These are phyloP conservation scores for Crithidia sp. DNA, from an alignment of 208 protist species.

Conservation along the genomic window DNA sequence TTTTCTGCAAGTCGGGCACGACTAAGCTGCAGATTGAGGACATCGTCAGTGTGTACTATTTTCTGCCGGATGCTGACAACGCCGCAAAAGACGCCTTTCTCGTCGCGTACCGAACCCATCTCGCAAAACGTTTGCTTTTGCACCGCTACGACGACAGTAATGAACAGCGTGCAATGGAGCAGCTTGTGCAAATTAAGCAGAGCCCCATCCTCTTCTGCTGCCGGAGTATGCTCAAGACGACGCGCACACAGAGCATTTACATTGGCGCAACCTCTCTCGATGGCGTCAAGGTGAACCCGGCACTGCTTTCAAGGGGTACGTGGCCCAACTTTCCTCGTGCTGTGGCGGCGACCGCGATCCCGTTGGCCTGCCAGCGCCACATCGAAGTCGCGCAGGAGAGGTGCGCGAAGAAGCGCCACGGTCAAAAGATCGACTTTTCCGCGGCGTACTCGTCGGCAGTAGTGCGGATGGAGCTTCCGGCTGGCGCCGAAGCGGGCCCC, in stretches of 20 bases:
- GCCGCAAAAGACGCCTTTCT: constrained; percentile 51
- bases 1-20: constrained; percentile 9
- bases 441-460: constrained; percentile 34
- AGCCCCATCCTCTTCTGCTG: constrained; percentile 53
- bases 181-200: constrained; percentile 46
- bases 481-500: neutral
- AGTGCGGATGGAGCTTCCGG: constrained; percentile 25
- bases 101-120: constrained; percentile 32
- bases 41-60: constrained; percentile 52
- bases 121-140: constrained; percentile 45
- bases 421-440: constrained; percentile 37
- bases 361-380: neutral
- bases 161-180: constrained; percentile 41
- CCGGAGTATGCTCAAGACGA: constrained; percentile 48
- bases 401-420: constrained; percentile 23
- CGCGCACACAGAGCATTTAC: constrained; percentile 23
- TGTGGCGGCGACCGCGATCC: neutral
- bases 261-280: constrained; percentile 19
- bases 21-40: constrained; percentile 47
- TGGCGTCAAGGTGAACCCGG: constrained; percentile 17
- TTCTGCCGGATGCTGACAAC: constrained; percentile 43
- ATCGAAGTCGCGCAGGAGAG: constrained; percentile 16
- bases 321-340: constrained; percentile 33
- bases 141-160: constrained; percentile 27
- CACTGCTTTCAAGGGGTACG: constrained; percentile 27